Evolutionary conservation across 306 rosid species (phyloP), one percentile per base, ranked within the genome.

Genomic region (Vachellia pachyceras): DNA sequence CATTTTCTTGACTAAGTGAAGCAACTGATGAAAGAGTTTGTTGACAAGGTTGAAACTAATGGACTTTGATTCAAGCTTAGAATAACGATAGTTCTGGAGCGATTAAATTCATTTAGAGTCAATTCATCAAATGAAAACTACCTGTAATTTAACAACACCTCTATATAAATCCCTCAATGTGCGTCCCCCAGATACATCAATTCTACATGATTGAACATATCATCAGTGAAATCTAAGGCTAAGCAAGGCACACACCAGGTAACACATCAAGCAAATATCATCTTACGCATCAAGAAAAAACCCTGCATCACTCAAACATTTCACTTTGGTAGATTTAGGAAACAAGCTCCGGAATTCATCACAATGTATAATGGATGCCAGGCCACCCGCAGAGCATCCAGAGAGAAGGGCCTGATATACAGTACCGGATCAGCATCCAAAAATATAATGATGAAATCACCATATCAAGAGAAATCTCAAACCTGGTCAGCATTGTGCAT

Each of bases 311-410:
- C 98, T 90, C 65, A 94, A 82, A 83, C 98, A 94, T 88, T 92
- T 94, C 49, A 92, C 95, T 82, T 74, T 92, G 72, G 94, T 82
- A 69, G 89, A 81, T 75, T 66, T n/a, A 6, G 94, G 94, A 77
- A 94, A 82, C 86, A 90, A 80, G 80, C 73, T 86, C 15, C 73
- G 79, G 81, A 94, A 94, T 83, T 89, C 94, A 76, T 94, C 98
- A 81, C 98, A 94, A 63, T 94, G 98, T 69, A 94, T 49, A 64
- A 94, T 92, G 57, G 98, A 87, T 78, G 98, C 98, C 41, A 94
- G 85, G 79, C 98, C 97, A 63, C 98, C 98, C 11, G 98, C 98
- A 77, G 97, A 94, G 82, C 98, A 94, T 86, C 98, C 98, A 65
- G 98, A 90, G 61, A 92, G 94, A 79, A 94, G 92, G 55, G 92